Evolutionary conservation across 805 yeast species (phyloP), one percentile per base, ranked within the genome.

Genomic region (Yarrowia bubula): DNA sequence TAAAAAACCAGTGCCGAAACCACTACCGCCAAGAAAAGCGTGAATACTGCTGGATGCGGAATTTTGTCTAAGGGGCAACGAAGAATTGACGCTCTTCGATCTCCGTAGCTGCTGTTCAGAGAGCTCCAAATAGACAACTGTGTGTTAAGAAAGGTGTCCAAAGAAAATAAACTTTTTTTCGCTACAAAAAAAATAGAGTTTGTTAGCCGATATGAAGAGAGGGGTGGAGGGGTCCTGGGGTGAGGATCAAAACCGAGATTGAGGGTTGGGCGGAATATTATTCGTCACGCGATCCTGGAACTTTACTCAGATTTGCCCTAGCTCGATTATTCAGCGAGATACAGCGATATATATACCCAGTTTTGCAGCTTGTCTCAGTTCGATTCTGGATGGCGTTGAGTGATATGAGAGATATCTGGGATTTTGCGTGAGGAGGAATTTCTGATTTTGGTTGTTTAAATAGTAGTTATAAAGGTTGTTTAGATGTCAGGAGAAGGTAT

Each of bases 1-100:
- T 33, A 48, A 39, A 39, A 41, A 18, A 55, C 47, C n/a, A 55
- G 47, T 31, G 61, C 47, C 61, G 61, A 55, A 46, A 55, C 61
- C 37, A 55, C 61, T 41, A 55, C 61, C 46, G 43, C 50, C 13
- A 60, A 8, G 31, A 60, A 8, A 39, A 50, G 4, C 4, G 64
- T 41, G 14, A 61, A 22, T n/a, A 15, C 31, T 32, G 31, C 57
- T 37, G n/a, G n/a, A n/a, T 58, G 39, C 38, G 57, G 57, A 58
- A 43, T 43, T 58, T 46, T 46, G 53, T 11, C 42, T 38, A 22
- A 5, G 28, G 28, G 28, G 28, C 28, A 22, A 22, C 28, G 28
- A 22, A 22, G 28, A 22, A 22, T 22, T 22, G 28, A 22, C 28
- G 28, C 51, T 8, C 18, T n/a, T 46, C 51, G 53, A 47, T 47